Evolutionary conservation across 1,284 basidiomycete species (phyloP), one percentile per base, ranked within the genome.

Genomic region (Hortiboletus rubellus): DNA sequence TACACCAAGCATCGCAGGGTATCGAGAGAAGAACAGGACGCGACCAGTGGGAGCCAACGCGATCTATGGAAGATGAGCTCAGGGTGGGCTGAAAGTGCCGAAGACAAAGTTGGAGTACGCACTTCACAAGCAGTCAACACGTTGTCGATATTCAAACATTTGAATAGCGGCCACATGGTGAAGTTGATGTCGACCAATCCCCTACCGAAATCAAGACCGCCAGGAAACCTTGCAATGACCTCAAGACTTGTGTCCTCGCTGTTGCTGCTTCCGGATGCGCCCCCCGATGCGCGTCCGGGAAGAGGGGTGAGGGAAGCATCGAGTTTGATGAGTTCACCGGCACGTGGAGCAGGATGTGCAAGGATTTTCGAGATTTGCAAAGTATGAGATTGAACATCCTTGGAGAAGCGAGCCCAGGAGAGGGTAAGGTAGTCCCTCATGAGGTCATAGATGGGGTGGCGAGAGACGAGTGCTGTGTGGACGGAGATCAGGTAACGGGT

Each of bases 161-260:
- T 93, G 83, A 98, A 98, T 53, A 98, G 72, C 0, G 96, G 96
- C 94, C 95, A 98, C 85, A 97, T 93, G 48, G 94, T 94, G 70
- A 96, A 96, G 72, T 93, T 93, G 66, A 91, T 89, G 64, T 93
- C 90, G 31, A 93, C 90, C 51, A 93, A 76, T 7, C 90, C 91
- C 51, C 86, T 82, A 22, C 91, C 90, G 67, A 93, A 93, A 72
- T 93, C 90, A 46, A 93, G 79, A 17, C 91, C 91, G 37, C 90
- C 90, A 31, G 90, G 90, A 76, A 93, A 92, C 51, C 90, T 85
- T 27, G 91, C 89, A 46, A 93, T 87, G 58, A 93, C 91, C 70
- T 93, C 90, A 38, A 93, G 76, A 63, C 81, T 88, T 2, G 87
- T 84, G 57, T 90, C 89, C 33, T 84, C 80, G 55, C 65, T 78